Evolutionary conservation across 2,329 filamentous ascomycete genomes (phyloP), one percentile per base, ranked within the genome.

Genomic region (Penicillium sp.): DNA sequence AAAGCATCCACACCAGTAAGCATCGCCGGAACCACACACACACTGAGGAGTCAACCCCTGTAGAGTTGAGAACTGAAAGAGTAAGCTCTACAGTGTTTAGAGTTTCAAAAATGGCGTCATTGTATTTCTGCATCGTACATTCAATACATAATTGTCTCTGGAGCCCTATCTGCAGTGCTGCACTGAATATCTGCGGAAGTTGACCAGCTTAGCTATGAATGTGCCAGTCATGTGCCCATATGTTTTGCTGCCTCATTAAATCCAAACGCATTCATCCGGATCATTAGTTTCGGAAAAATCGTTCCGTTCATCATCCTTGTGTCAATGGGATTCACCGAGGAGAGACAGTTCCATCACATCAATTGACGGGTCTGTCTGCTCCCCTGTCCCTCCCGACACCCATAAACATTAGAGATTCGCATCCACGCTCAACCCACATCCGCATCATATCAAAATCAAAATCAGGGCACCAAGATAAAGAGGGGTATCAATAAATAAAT

Each of bases 181-280:
- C 25, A 38, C 52, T 31, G 35, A n/a, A 20, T 20, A 25, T 28
- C 37, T 14, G 37, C 34, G 17, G 25, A n/a, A 17, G 49, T 22
- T 50, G 53, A 47, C 43, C 43, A 47, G 15, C 6, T 7, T 4
- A 49, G 8, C 45, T 35, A 20, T 49, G 28, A 34, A 49, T 7
- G 15, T n/a, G 11, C 45, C 45, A 34, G 45, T 35, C 31, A 49
- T 12, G 34, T 14, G 45, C 31, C 15, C 45, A 20, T 17, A 20
- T 49, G 49, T 53, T 50, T 20, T 20, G 49, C 50, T 38, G 39
- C 49, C 22, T 47, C 59, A 58, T 59, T 48, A 59, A 54, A 14
- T 54, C 51, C 39, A 42, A 34, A 31, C 43, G 25, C 25, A 41
- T 48, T 55, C 51, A 35, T 58, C 50, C 56, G 51, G 38, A 58